These are phyloP conservation scores for Cymbopogon citratus DNA, from an alignment of 176 grass and related monocot species.

Conservation along the genomic window DNA sequence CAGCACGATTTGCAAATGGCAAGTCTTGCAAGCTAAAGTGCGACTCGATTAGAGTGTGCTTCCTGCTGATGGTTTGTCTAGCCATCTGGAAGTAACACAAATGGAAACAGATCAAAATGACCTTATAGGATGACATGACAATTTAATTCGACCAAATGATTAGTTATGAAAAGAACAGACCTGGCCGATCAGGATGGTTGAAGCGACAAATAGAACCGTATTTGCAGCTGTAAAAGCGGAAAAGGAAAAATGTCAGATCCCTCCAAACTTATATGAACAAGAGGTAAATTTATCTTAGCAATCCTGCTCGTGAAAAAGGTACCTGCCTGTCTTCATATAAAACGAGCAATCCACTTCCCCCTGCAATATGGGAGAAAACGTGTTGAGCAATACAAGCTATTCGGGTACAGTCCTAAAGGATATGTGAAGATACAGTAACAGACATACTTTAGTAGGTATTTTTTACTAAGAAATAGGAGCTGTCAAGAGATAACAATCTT, in stretches of 20 bases:
- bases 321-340: constrained; percentile 97
- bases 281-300: constrained; percentile 6
- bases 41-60: not conserved
- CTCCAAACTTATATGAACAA: constrained; percentile 9
- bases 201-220: constrained; percentile 65
- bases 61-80: not conserved
- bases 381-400: constrained; percentile 1
- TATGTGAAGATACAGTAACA: not conserved
- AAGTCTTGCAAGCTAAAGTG: constrained; percentile 12
- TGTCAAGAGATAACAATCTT: not conserved
- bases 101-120: constrained; percentile 1
- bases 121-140: not conserved
- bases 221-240: constrained; percentile 69
- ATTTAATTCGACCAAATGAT: not conserved
- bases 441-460: not conserved
- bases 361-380: constrained; percentile 43
- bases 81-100: not conserved
- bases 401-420: not conserved
- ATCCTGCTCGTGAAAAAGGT: constrained; percentile 7
- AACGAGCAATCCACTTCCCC: constrained; percentile 88
- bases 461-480: not conserved
- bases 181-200: constrained; percentile 74
- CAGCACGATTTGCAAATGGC: not conserved
- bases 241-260: constrained; percentile 14
- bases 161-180: constrained; percentile 42